These are phyloP conservation scores for Apiotrichum veenhuisii DNA, from an alignment of 1,284 basidiomycete species.

Conservation along the genomic window DNA sequence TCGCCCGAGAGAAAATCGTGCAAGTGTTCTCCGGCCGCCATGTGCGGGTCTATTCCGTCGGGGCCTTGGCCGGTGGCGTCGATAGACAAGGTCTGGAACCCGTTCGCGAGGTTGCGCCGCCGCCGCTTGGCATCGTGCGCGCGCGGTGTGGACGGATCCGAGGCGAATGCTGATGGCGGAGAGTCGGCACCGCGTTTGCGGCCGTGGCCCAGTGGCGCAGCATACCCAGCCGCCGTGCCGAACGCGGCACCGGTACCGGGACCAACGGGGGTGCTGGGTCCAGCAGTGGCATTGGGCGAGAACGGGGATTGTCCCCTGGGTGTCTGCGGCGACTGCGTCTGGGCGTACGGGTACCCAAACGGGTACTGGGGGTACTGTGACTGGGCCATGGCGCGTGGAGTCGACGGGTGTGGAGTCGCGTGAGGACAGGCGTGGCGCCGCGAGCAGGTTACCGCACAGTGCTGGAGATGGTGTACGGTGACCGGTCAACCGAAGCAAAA, in stretches of 20 bases:
- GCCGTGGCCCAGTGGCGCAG: background rate
- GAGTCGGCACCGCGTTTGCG: slow-evolving; percentile 12
- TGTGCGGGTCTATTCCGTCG: background rate
- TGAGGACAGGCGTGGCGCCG: too few relatives aligned
- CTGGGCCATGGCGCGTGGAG: background rate
- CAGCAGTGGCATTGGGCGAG: background rate
- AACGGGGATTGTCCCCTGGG: background rate
- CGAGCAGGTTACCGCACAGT: too few relatives aligned
- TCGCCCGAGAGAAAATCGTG: background rate
- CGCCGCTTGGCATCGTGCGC: slow-evolving; percentile 26
- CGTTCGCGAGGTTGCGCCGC: slow-evolving; percentile 38
- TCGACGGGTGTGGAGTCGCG: background rate
- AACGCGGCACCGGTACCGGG: background rate
- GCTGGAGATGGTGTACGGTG: too few relatives aligned
- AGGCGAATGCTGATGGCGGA: background rate
- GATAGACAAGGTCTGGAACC: slow-evolving; percentile 37
- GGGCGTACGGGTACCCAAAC: background rate
- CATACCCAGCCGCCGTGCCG: background rate
- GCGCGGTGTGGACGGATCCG: background rate
- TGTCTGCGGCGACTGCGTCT: background rate
- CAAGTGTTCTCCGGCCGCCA: slow-evolving; percentile 10
- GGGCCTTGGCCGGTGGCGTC: background rate
- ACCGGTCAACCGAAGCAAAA: too few relatives aligned
- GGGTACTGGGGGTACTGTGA: background rate
- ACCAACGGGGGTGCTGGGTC: too few relatives aligned